phyloP scores from a whole-genome alignment of 441 rosid genomes.

The Jatropha multifida region DNA sequence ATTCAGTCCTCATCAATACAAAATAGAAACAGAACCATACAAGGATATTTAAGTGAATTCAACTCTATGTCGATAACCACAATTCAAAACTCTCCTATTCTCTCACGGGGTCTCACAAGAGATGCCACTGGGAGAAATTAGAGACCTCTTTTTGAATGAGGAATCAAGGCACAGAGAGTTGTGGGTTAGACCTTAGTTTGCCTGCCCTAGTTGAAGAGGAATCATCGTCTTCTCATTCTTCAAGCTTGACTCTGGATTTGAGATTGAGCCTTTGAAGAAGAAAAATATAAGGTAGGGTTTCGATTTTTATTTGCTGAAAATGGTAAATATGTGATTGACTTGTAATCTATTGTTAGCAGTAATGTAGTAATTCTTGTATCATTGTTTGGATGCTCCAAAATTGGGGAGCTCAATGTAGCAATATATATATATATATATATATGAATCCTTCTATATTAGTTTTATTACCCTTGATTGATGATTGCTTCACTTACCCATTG shows the following conservation, averaged over 20 bases:
- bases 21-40: background rate
- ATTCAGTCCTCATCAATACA: background rate
- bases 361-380: background rate
- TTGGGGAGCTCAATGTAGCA: background rate
- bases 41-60: background rate
- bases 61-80: background rate
- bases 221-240: slow-evolving; percentile 38
- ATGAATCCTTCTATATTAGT: too few species aligned
- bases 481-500: too few species aligned
- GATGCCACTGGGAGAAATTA: slow-evolving; percentile 78
- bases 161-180: slow-evolving; percentile 14
- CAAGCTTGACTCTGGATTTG: slow-evolving; percentile 58
- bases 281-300: background rate
- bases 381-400: slow-evolving; percentile 1
- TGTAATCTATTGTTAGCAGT: background rate
- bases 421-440: background rate
- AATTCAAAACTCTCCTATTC: background rate
- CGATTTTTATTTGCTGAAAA: background rate
- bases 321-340: slow-evolving; percentile 1
- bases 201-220: slow-evolving; percentile 54
- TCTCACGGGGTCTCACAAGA: slow-evolving; percentile 37
- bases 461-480: too few species aligned
- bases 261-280: slow-evolving; percentile 58
- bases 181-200: slow-evolving; percentile 60
- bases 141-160: slow-evolving; percentile 29